phyloP scores from a whole-genome alignment of 257 asterid genomes.

The Nicotiana paniculata region DNA sequence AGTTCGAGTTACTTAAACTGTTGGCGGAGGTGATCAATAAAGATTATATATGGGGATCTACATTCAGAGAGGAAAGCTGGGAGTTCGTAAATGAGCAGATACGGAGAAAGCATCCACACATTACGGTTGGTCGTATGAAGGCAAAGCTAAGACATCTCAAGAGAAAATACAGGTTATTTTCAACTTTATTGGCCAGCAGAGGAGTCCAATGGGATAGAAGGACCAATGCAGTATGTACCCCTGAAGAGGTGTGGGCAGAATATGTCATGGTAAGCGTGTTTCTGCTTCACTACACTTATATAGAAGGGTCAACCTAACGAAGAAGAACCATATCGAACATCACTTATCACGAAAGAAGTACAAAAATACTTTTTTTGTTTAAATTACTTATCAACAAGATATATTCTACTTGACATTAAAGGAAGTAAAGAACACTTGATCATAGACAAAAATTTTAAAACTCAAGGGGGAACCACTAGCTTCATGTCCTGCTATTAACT shows the following conservation, averaged over 20 bases:
- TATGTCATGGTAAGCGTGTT: constrained; percentile 23
- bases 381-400: neutral
- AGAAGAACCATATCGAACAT: neutral
- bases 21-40: constrained; percentile 31
- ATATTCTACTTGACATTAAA: neutral
- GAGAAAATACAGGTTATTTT: constrained; percentile 23
- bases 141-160: constrained; percentile 14
- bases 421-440: neutral
- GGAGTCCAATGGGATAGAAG: constrained; percentile 28
- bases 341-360: neutral
- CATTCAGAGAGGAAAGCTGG: constrained; percentile 28
- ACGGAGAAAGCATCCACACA: constrained; percentile 6
- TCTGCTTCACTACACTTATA: constrained; percentile 9
- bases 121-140: constrained; percentile 23
- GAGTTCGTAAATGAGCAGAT: constrained; percentile 14
- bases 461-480: neutral
- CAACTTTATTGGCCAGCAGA: constrained; percentile 24
- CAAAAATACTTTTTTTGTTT: neutral
- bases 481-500: neutral
- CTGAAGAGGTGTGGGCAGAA: constrained; percentile 14
- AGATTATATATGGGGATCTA: constrained; percentile 21
- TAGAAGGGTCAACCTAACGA: neutral
- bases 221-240: constrained; percentile 23
- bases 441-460: neutral
- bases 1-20: constrained; percentile 20